phyloP scores from a whole-genome alignment of 2,329 filamentous ascomycete genomes.

The Samsoniella hepiali region DNA sequence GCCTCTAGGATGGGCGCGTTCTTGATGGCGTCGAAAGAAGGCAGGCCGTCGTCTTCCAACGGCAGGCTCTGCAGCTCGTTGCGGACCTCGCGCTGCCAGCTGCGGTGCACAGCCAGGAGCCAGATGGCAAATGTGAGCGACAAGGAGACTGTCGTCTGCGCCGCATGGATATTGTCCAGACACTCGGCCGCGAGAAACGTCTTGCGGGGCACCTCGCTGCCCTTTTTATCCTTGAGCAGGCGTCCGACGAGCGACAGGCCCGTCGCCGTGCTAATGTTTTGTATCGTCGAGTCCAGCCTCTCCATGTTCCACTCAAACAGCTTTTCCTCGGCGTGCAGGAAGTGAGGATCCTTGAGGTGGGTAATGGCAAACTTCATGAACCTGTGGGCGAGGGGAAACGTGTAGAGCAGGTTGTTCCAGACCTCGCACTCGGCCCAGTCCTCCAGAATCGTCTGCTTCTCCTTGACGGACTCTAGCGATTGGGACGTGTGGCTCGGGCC shows the following conservation, averaged over 20 bases:
- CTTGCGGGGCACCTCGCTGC: background rate
- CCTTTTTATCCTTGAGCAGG: background rate
- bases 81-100: slow-evolving; percentile 4
- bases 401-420: slow-evolving; percentile 10
- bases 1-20: slow-evolving; percentile 5
- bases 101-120: slow-evolving; percentile 7
- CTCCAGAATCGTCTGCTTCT: slow-evolving; percentile 1
- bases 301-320: slow-evolving; percentile 9
- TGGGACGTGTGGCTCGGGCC: background rate
- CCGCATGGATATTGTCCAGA: slow-evolving; percentile 12
- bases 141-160: slow-evolving; percentile 6
- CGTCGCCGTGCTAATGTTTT: background rate
- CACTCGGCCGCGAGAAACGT: background rate
- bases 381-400: background rate
- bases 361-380: slow-evolving; percentile 5
- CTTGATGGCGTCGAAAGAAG: slow-evolving; percentile 6
- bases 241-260: slow-evolving; percentile 1
- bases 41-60: background rate
- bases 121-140: slow-evolving; percentile 4
- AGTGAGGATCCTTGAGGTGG: background rate
- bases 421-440: slow-evolving; percentile 12
- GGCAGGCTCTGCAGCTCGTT: background rate
- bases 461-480: background rate
- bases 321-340: slow-evolving; percentile 2
- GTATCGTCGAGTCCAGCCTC: background rate